phyloP scores from a whole-genome alignment of 805 yeast genomes.

The Barnettozyma wickerhamii region DNA sequence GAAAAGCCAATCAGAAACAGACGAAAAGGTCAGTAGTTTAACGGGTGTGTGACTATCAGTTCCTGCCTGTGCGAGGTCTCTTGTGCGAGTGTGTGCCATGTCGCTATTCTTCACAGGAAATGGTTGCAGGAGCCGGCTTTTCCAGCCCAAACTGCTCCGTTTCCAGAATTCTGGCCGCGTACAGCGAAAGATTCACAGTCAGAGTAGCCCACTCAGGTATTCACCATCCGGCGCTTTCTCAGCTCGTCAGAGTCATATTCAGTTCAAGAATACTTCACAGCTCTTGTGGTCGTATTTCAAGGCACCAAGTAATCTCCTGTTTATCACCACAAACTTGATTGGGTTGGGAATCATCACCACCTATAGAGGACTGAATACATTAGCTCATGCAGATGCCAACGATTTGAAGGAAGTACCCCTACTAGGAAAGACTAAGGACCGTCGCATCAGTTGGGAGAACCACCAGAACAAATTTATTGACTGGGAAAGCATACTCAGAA shows the following conservation, averaged over 20 bases:
- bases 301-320: slow-evolving; percentile 35
- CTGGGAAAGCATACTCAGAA: background rate
- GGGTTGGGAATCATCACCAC: slow-evolving; percentile 31
- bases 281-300: slow-evolving; percentile 34
- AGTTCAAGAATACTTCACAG: slow-evolving; percentile 7
- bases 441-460: background rate
- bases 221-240: background rate
- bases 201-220: slow-evolving; percentile 3
- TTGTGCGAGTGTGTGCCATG: too few species aligned
- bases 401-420: background rate
- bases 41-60: background rate
- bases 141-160: background rate
- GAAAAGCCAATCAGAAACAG: background rate
- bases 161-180: background rate
- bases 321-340: slow-evolving; percentile 32
- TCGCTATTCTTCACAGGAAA: slow-evolving; percentile 2
- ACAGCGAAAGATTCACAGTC: background rate
- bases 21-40: background rate
- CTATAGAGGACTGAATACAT: slow-evolving; percentile 26
- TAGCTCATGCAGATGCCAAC: slow-evolving; percentile 8
- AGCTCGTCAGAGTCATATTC: background rate
- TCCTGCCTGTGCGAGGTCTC: background rate
- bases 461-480: background rate
- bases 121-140: background rate
- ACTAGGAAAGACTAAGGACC: background rate